Conservation (phyloP, 805 yeast genomes). For the Saccharomycodes ludwigii region DNA sequence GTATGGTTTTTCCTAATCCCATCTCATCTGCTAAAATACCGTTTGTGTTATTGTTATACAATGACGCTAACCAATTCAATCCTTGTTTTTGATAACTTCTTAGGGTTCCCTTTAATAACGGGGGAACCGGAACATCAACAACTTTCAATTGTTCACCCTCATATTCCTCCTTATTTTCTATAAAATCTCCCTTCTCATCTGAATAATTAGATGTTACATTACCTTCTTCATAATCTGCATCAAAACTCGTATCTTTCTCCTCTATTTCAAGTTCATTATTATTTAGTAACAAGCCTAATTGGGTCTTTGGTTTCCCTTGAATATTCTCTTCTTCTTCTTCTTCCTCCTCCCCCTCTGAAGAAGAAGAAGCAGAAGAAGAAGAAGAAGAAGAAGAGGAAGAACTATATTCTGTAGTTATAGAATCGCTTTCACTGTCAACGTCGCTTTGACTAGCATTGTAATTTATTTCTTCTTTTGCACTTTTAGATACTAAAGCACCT, state of each 20-base stretch:
- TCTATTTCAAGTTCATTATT: slow-evolving; percentile 7
- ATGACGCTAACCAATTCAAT: slow-evolving; percentile 89
- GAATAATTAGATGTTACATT: slow-evolving; percentile 10
- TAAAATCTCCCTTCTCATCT: slow-evolving; percentile 9
- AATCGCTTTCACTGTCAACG: slow-evolving; percentile 8
- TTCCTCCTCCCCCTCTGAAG: neutral
- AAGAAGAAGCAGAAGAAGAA: neutral
- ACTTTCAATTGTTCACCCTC: slow-evolving; percentile 30
- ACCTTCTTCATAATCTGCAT: slow-evolving; percentile 13
- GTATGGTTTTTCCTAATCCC: slow-evolving; percentile 97
- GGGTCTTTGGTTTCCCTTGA: too few relatives aligned
- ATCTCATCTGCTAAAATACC: slow-evolving; percentile 98
- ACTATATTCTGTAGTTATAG: slow-evolving; percentile 7
- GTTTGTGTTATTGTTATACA: slow-evolving; percentile 84
- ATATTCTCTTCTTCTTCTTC: slow-evolving; percentile 4
- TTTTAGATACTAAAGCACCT: slow-evolving; percentile 15
- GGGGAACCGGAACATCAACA: slow-evolving; percentile 69
- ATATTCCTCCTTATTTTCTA: slow-evolving; percentile 9
- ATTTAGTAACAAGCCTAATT: too few relatives aligned
- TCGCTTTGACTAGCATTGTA: slow-evolving; percentile 24
- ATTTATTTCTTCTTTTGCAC: slow-evolving; percentile 18
- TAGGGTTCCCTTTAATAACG: slow-evolving; percentile 63
- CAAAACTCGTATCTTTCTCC: slow-evolving; percentile 10
- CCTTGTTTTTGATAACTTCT: slow-evolving; percentile 95
- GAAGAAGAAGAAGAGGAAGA: slow-evolving; percentile 1